These are phyloP conservation scores for Talaromyces verruculosus DNA, from an alignment of 2,329 filamentous ascomycete species.

Conservation along the genomic window DNA sequence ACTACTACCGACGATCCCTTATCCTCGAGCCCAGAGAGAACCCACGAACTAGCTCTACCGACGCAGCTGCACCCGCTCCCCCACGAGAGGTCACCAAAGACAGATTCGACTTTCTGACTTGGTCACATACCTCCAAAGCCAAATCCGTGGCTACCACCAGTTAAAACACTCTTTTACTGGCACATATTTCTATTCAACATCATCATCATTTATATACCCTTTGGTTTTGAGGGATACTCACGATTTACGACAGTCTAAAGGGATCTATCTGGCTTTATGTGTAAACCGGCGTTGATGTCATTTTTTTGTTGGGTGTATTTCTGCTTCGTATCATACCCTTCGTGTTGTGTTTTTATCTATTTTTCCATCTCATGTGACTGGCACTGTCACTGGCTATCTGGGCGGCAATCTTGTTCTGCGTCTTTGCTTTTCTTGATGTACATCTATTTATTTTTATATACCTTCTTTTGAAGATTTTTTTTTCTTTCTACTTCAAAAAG, in stretches of 20 bases:
- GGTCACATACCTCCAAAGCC: slow-evolving; percentile 49
- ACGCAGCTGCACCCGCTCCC: slow-evolving; percentile 32
- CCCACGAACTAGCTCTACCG: slow-evolving; percentile 25
- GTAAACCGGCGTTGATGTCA: slow-evolving; percentile 18
- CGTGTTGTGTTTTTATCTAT: slow-evolving; percentile 16
- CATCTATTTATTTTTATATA: not conserved
- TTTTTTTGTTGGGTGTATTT: slow-evolving; percentile 9
- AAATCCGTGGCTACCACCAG: slow-evolving; percentile 41
- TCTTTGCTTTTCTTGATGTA: slow-evolving; percentile 9
- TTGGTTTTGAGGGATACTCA: slow-evolving; percentile 9
- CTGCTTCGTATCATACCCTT: slow-evolving; percentile 20
- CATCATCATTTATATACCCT: slow-evolving; percentile 6
- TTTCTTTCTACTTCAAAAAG: not conserved
- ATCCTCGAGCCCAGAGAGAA: slow-evolving; percentile 68
- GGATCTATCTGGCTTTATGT: slow-evolving; percentile 12
- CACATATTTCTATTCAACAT: not conserved
- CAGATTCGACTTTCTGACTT: slow-evolving; percentile 54
- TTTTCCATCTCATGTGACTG: slow-evolving; percentile 1
- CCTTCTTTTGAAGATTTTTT: slow-evolving; percentile 5
- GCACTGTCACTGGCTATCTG: not conserved
- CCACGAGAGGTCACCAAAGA: slow-evolving; percentile 47
- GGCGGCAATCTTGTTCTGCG: not conserved
- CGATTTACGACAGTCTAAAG: slow-evolving; percentile 19
- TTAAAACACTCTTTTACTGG: slow-evolving; percentile 22
- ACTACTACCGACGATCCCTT: slow-evolving; percentile 79